These are phyloP conservation scores for Boletus rufocinnamomeus DNA, from an alignment of 768 basidiomycete genomes.

Conservation along the genomic window DNA sequence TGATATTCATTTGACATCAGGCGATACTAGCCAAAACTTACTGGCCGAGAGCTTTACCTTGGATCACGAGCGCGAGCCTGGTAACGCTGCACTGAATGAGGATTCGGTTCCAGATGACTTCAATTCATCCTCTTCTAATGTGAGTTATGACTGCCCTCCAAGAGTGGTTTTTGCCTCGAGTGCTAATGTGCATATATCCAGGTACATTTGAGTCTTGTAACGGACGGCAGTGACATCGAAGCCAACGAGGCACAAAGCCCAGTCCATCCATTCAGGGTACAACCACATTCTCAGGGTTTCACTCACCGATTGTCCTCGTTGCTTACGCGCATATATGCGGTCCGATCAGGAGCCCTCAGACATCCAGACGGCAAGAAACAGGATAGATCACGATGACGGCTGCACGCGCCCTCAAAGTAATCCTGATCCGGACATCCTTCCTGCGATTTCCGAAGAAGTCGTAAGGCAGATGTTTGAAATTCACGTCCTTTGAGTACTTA, in stretches of 20 bases:
- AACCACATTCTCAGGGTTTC: not conserved
- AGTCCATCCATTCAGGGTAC: slow-evolving; percentile 10
- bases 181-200: slow-evolving; percentile 18
- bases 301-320: not conserved
- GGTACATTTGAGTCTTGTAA: not conserved
- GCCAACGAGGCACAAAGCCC: not conserved
- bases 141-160: not conserved
- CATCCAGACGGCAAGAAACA: not conserved
- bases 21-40: not conserved
- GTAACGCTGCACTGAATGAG: not conserved
- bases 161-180: not conserved
- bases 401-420: not conserved
- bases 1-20: not conserved
- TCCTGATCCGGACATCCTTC: not conserved
- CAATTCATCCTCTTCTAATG: not conserved
- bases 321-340: slow-evolving; percentile 28
- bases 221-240: not conserved
- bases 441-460: not conserved
- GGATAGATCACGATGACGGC: not conserved
- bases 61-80: not conserved
- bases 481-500: slow-evolving; percentile 1
- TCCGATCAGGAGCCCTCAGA: not conserved
- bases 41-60: not conserved
- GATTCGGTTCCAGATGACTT: not conserved
- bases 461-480: slow-evolving; percentile 16